Evolutionary conservation across 2,329 filamentous ascomycete species (phyloP).

Genomic region (Aspergillus sp.): DNA sequence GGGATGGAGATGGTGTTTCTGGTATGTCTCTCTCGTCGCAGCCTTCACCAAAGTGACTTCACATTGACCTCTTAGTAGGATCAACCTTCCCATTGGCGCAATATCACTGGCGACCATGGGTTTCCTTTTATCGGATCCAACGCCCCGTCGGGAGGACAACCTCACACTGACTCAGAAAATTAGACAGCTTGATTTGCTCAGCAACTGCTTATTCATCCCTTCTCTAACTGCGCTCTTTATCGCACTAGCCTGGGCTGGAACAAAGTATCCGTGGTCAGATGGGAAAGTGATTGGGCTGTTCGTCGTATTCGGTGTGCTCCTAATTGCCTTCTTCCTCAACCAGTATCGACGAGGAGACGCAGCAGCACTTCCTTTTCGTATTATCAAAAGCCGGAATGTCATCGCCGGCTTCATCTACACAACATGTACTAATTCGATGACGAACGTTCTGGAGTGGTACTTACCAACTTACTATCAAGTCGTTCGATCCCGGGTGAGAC

Average conservation of each 20-base stretch:
- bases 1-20: constrained; percentile 39
- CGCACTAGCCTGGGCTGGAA: constrained; percentile 37
- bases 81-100: constrained; percentile 33
- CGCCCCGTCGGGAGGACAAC: constrained; percentile 1
- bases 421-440: constrained; percentile 21
- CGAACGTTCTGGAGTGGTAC: constrained; percentile 27
- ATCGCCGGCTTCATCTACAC: constrained; percentile 25
- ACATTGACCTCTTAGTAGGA: constrained; percentile 13
- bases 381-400: constrained; percentile 29
- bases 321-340: constrained; percentile 29
- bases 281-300: constrained; percentile 33
- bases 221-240: constrained; percentile 26
- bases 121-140: constrained; percentile 21
- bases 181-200: constrained; percentile 30
- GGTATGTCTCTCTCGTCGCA: constrained; percentile 4
- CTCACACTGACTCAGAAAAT: constrained; percentile 25
- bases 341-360: constrained; percentile 30
- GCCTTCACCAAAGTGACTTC: not conserved
- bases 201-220: constrained; percentile 33
- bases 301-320: constrained; percentile 29
- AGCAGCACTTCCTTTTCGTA: constrained; percentile 32
- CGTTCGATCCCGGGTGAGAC: constrained; percentile 20
- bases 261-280: constrained; percentile 34
- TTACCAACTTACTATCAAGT: constrained; percentile 38
- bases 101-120: constrained; percentile 17